Base-by-base conservation (phyloP, 1,284 basidiomycete species). In the Paramarasmius palmivorus region DNA sequence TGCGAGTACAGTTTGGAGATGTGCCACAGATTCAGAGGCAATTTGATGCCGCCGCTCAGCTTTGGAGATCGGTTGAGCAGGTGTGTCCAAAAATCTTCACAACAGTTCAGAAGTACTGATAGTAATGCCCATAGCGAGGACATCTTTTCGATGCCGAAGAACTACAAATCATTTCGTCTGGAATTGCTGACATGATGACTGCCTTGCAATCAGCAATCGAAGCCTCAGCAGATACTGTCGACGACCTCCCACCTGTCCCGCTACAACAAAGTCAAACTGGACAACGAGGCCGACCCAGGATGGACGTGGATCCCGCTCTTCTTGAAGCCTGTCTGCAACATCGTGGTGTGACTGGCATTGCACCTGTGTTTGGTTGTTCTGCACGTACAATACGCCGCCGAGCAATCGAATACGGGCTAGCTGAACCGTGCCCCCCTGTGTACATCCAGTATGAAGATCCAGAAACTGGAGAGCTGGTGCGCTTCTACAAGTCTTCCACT, bases 381-480 rank as follows among this genome's bases (percentile, higher is more conserved):
- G 38, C 66, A 1, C 59, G 67, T 4, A 69, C 69, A 12, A 57
- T 74, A 22, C 58, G 66, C 1, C 61, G 65, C 1, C 58, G 68
- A 5, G 67, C 66, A 5, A 54, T 73, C 5, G 68, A 73, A 22
- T 57, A 59, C 40, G 65, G 64, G 1, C 52, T 74, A 6, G 61
- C 59, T 7, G 52, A 61, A 20, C 69, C 71, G 17, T 63, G 63
- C 2, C 36, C 47, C 3, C 69, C 69, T 9, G 69, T 72, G 0
- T 67, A 64, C 47, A 46, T 60, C 4, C 54, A 57, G 0, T 55
- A 59, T 38, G 55, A 57, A 17, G 42, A 60, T 23, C 35, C 47
- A 9, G 55, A 57, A 9, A 57, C 68, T 52, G 66, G 68, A 7
- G 25, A 48, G 0, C 32, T 56, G 1, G 26, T 49, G 4, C 47